These are phyloP conservation scores for Psilocybe azurescens DNA, from an alignment of 768 basidiomycete genomes.

Conservation along the genomic window DNA sequence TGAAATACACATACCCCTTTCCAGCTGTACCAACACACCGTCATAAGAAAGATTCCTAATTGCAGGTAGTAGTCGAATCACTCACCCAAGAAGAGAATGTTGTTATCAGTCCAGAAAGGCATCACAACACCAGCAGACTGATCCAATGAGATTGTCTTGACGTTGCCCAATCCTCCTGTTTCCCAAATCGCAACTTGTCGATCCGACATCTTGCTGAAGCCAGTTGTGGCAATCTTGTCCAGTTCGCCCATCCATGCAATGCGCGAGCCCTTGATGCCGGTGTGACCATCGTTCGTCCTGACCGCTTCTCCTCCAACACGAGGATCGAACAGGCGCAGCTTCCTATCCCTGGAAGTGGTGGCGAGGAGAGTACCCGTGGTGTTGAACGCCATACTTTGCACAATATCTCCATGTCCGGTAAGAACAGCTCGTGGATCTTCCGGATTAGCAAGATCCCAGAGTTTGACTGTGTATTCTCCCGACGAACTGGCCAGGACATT, in stretches of 20 bases:
- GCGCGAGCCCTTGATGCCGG: slow-evolving; percentile 91
- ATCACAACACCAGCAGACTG: slow-evolving; percentile 93
- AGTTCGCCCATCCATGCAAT: slow-evolving; percentile 91
- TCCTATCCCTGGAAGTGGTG: slow-evolving; percentile 93
- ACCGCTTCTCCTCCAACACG: slow-evolving; percentile 84
- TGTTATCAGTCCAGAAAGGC: slow-evolving; percentile 98
- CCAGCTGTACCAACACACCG: slow-evolving; percentile 57
- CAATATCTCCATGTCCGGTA: slow-evolving; percentile 82
- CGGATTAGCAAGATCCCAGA: slow-evolving; percentile 88
- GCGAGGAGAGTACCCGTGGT: slow-evolving; percentile 79
- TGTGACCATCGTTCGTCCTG: slow-evolving; percentile 83
- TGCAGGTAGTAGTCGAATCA: slow-evolving; percentile 9
- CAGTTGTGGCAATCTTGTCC: slow-evolving; percentile 92
- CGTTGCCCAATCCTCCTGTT: slow-evolving; percentile 69
- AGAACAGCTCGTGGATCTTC: slow-evolving; percentile 68
- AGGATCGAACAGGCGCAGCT: slow-evolving; percentile 92
- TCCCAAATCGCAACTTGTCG: slow-evolving; percentile 93
- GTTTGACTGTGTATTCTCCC: slow-evolving; percentile 86
- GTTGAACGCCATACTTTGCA: slow-evolving; percentile 88
- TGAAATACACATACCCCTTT: slow-evolving; percentile 65
- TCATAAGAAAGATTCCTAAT: not conserved
- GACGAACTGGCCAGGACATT: slow-evolving; percentile 82
- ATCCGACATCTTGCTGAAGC: slow-evolving; percentile 97
- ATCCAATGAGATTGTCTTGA: slow-evolving; percentile 84
- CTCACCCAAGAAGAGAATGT: slow-evolving; percentile 82